Conservation (phyloP, 495 filamentous ascomycete species). For the Penicillium fimorum region DNA sequence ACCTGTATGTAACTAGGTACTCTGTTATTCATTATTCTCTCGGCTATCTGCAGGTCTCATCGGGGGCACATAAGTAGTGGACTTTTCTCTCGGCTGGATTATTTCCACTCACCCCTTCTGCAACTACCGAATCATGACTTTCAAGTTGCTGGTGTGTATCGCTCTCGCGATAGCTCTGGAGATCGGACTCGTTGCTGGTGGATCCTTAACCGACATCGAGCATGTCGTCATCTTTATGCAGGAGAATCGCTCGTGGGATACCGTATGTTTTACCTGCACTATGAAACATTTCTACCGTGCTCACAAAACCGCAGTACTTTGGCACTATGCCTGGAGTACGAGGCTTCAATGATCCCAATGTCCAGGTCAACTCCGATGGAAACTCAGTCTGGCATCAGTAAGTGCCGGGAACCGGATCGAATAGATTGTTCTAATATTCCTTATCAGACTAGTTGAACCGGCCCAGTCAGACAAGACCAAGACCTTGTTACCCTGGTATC, state of each 20-base stretch:
- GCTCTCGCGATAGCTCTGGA: conserved; percentile 23
- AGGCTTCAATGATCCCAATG: conserved; percentile 57
- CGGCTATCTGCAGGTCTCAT: neutral
- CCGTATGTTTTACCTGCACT: conserved; percentile 19
- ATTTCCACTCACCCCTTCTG: neutral
- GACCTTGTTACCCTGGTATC: conserved; percentile 52
- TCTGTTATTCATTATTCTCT: neutral
- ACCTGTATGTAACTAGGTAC: neutral
- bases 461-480: conserved; percentile 24
- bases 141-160: conserved; percentile 11
- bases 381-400: conserved; percentile 50
- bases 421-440: neutral
- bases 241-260: conserved; percentile 47
- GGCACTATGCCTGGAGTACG: conserved; percentile 57
- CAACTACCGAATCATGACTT: conserved; percentile 14
- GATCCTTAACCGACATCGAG: conserved; percentile 51
- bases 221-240: conserved; percentile 62
- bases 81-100: neutral
- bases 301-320: conserved; percentile 42
- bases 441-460: conserved; percentile 21
- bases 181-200: conserved; percentile 29
- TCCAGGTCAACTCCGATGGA: conserved; percentile 48
- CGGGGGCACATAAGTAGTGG: neutral
- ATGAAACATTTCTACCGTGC: neutral
- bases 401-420: conserved; percentile 15